These are phyloP conservation scores for Vinca minor DNA, from an alignment of 257 asterid species.

Conservation along the genomic window DNA sequence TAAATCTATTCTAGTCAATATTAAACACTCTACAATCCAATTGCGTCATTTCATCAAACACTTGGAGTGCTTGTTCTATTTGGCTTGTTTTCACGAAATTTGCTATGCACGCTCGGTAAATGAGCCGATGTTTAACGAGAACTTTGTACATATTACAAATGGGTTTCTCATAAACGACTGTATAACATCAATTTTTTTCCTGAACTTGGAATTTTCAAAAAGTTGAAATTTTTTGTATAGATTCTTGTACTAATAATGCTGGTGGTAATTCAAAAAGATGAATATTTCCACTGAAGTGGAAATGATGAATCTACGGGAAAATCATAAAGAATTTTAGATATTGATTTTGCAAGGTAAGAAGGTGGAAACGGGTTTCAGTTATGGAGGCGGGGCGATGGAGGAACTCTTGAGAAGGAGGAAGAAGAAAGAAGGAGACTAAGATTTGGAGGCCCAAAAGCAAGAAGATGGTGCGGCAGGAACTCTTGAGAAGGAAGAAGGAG, in stretches of 20 bases:
- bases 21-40: no score
- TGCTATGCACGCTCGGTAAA: no score
- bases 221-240: neutral
- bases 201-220: neutral
- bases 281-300: neutral
- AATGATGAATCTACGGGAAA: neutral
- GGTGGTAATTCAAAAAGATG: no score
- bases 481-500: no score
- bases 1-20: slow-evolving; percentile 69
- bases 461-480: no score
- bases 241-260: neutral
- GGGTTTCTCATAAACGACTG: slow-evolving; percentile 35
- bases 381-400: slow-evolving; percentile 8
- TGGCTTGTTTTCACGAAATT: no score
- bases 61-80: no score
- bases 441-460: slow-evolving; percentile 11
- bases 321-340: neutral
- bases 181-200: slow-evolving; percentile 29
- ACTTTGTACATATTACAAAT: slow-evolving; percentile 54
- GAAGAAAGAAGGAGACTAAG: no score
- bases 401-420: neutral
- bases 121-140: slow-evolving; percentile 70
- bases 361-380: neutral
- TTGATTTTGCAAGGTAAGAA: neutral
- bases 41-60: no score